These are phyloP conservation scores for Lepidopterella palustris DNA, from an alignment of 495 filamentous ascomycete genomes.

Conservation along the genomic window DNA sequence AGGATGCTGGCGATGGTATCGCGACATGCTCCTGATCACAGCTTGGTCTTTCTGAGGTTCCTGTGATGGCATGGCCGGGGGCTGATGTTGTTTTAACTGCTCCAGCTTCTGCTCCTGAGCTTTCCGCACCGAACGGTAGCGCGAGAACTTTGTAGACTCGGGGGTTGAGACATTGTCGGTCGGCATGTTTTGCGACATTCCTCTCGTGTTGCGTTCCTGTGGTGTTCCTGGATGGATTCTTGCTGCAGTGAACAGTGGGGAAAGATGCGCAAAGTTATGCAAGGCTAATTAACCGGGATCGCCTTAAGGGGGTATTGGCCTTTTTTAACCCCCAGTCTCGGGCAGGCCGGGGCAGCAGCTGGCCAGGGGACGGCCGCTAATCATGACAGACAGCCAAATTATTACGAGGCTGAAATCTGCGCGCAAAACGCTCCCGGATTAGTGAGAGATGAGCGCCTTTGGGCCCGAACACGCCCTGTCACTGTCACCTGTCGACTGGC, in stretches of 20 bases:
- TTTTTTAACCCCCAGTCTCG: too few relatives aligned
- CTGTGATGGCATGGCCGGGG: conserved; percentile 5
- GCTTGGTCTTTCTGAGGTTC: conserved; percentile 17
- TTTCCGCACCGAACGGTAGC: conserved; percentile 33
- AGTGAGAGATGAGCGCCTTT: background rate
- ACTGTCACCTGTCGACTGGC: too few relatives aligned
- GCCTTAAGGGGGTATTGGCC: too few relatives aligned
- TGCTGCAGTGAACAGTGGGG: background rate
- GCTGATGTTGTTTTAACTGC: background rate
- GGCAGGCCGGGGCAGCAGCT: background rate
- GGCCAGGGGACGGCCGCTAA: background rate
- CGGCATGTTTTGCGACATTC: conserved; percentile 23
- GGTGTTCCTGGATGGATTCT: background rate
- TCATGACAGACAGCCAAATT: background rate
- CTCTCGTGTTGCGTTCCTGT: conserved; percentile 9
- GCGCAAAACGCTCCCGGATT: background rate
- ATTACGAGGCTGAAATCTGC: background rate
- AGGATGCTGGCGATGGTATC: conserved; percentile 32
- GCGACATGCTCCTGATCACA: conserved; percentile 33
- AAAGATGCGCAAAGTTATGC: background rate
- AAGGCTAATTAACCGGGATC: background rate
- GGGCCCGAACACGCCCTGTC: background rate
- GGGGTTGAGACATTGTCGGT: conserved; percentile 12
- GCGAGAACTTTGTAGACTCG: conserved; percentile 24
- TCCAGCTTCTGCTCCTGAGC: conserved; percentile 17